Conservation (phyloP, 768 basidiomycete genomes). For the Postia placenta region DNA sequence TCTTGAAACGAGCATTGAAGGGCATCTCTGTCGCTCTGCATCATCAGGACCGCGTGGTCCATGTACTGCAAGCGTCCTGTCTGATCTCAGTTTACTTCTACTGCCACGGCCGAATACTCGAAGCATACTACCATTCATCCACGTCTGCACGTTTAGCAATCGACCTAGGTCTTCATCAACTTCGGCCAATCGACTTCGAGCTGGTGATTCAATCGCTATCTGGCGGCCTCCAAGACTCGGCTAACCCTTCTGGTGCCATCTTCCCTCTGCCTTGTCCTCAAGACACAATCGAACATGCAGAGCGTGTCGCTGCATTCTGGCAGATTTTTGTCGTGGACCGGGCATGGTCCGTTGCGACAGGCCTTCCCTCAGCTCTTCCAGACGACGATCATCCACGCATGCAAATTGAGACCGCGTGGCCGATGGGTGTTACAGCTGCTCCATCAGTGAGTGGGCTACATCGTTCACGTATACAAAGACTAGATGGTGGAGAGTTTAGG, state of each 20-base stretch:
- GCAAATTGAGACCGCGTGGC: constrained; percentile 50
- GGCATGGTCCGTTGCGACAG: constrained; percentile 51
- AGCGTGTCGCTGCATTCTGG: constrained; percentile 53
- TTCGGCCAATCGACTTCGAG: constrained; percentile 27
- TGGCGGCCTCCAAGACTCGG: constrained; percentile 6
- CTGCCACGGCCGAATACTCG: constrained; percentile 46
- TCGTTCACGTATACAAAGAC: too few species aligned
- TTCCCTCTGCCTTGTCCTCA: constrained; percentile 26
- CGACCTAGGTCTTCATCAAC: constrained; percentile 52
- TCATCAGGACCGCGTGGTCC: constrained; percentile 46
- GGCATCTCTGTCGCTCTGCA: constrained; percentile 51
- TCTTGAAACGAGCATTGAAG: constrained; percentile 42
- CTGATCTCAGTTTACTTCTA: constrained; percentile 58
- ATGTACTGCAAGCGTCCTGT: constrained; percentile 55
- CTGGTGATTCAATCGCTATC: constrained; percentile 11
- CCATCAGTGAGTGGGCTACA: too few species aligned
- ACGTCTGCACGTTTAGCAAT: constrained; percentile 57
- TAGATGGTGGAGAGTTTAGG: too few species aligned
- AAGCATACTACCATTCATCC: constrained; percentile 57
- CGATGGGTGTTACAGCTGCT: constrained; percentile 25
- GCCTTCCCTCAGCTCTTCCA: constrained; percentile 46
- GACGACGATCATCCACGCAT: constrained; percentile 42
- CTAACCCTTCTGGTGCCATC: constrained; percentile 14
- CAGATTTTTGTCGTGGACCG: constrained; percentile 58
- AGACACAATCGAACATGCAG: constrained; percentile 37